A percentile compares a stretch with the other conserved stretches of the same genome.
phyloP scores from a whole-genome alignment of 805 yeast species.

The Wickerhamomyces ciferrii region DNA sequence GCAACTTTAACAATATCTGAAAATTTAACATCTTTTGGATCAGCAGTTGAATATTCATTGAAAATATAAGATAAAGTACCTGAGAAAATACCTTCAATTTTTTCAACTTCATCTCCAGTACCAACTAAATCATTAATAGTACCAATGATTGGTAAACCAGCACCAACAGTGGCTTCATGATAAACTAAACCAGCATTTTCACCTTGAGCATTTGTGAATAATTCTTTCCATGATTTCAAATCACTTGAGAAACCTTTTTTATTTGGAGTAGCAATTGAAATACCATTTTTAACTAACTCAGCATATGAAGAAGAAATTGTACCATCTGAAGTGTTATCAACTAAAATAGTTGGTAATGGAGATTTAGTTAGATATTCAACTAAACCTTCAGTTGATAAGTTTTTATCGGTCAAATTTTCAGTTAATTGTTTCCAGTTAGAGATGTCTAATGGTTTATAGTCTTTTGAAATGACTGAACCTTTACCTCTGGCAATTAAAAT shows the following conservation, averaged over 20 bases:
- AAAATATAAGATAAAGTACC: conserved; percentile 95
- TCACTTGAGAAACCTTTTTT: conserved; percentile 93
- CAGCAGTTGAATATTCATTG: conserved; percentile 80
- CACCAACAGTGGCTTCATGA: conserved; percentile 99
- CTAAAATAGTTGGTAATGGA: conserved; percentile 70
- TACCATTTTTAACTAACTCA: conserved; percentile 63
- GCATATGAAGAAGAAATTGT: conserved; percentile 76
- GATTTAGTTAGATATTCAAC: conserved; percentile 59
- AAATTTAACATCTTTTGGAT: conserved; percentile 60
- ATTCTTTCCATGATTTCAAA: conserved; percentile 67
- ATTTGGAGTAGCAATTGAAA: conserved; percentile 96
- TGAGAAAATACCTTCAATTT: conserved; percentile 93
- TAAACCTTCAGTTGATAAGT: conserved; percentile 54
- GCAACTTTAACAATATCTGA: conserved; percentile 89
- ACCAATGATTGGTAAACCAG: conserved; percentile 92
- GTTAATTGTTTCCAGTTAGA: conserved; percentile 49
- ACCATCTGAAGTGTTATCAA: conserved; percentile 92
- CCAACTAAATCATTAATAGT: conserved; percentile 82
- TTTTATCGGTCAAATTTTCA: conserved; percentile 34
- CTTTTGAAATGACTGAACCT: conserved; percentile 61
- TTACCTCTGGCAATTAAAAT: conserved; percentile 74
- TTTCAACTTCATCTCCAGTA: conserved; percentile 90
- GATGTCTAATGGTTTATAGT: conserved; percentile 68
- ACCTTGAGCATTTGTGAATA: conserved; percentile 50
- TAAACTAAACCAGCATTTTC: conserved; percentile 67